Evolutionary conservation across 352 stramenopile genomes (phyloP), one percentile per base, ranked within the genome.

Genomic region (Phytopythium delawarense): DNA sequence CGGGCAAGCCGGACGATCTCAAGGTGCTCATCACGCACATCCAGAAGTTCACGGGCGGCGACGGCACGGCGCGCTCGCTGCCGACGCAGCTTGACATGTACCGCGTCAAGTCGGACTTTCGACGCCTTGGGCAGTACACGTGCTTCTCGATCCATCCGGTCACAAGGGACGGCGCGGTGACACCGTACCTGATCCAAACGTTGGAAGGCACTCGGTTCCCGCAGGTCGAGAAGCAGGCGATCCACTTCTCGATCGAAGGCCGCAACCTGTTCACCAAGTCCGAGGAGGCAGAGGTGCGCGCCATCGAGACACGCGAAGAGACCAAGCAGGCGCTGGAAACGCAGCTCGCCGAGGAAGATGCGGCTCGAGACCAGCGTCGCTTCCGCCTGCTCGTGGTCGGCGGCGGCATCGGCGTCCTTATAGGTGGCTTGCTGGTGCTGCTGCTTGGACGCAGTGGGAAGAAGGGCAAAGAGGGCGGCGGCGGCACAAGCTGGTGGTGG

Each of bases 241-340:
- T 92, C 45, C 71, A 85, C 2, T 90, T 84, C 63, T 92, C 84
- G 15, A 92, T 92, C 53, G 81, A 91, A 75, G 84, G 78, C 16
- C 78, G 84, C 20, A 73, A 72, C 11, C 66, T 87, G 1, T 66
- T 92, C 12, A 83, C 74, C 25, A 67, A 65, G 18, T 66, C 63
- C 13, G 84, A 92, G 65, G 84, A 92, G 56, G 70, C 58, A 2
- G 80, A 88, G 53, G 68, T 92, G 15, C 71, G 67, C 7, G 71
- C 74, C 18, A 64, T 89, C 9, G 83, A 92, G 61, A 54, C 57
- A 9, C 72, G 85, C n/a, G 59, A 70, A 16, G 64, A 76, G 52
- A 57, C 66, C 18, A 78, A 72, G 23, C 62, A 75, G 50, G 72
- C 20, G 35, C 52, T 58, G 11, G 52, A 58, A 4, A 58, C 35